These are phyloP conservation scores for Syzygium aromaticum DNA, from an alignment of 345 rosid species.

Conservation along the genomic window DNA sequence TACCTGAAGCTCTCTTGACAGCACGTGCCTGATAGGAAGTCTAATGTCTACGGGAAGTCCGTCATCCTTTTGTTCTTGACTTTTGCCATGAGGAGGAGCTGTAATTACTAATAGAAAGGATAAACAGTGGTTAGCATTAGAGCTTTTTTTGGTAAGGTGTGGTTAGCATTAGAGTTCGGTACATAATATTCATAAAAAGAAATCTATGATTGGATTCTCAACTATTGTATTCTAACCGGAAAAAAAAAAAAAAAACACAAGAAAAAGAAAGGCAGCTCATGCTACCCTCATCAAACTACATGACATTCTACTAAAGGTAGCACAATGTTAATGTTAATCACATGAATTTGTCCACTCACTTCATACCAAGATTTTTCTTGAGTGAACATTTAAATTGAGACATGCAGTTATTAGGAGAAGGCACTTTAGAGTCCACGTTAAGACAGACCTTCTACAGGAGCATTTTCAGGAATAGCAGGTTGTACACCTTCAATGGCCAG, in stretches of 20 bases:
- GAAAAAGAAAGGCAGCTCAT: not conserved
- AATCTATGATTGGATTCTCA: not conserved
- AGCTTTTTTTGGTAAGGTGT: too few species aligned
- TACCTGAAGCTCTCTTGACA: constrained; percentile 95
- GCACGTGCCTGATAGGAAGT: constrained; percentile 81
- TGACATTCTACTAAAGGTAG: not conserved
- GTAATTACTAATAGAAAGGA: constrained; percentile 40
- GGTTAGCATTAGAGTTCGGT: not conserved
- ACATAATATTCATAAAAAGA: not conserved
- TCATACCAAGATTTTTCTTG: not conserved
- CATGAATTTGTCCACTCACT: not conserved
- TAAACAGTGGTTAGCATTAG: constrained; percentile 4
- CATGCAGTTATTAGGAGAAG: not conserved
- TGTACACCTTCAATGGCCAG: constrained; percentile 97
- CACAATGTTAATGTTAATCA: not conserved
- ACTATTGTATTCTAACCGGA: not conserved
- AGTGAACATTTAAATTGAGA: not conserved
- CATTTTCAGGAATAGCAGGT: constrained; percentile 96
- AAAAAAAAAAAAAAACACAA: not conserved
- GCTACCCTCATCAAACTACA: not conserved
- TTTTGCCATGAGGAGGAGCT: constrained; percentile 54
- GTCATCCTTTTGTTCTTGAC: constrained; percentile 51
- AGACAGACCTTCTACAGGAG: constrained; percentile 64
- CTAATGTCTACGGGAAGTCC: constrained; percentile 63
- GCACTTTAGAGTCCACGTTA: not conserved